Conservation (phyloP, 2,329 filamentous ascomycete species). For the Leptographium galeiforme region DNA sequence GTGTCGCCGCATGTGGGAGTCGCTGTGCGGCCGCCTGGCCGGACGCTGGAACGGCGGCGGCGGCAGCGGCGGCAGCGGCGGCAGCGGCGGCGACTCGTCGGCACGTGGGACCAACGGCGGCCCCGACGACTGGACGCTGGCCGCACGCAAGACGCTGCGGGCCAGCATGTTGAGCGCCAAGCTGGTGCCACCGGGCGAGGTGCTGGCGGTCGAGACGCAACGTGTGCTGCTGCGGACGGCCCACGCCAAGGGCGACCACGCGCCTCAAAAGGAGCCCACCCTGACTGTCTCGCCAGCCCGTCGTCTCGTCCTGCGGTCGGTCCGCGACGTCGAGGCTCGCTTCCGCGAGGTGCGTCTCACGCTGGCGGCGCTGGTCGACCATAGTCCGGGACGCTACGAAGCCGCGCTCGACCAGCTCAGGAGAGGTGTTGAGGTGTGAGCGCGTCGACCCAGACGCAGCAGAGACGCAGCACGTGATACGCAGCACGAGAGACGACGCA, state of each 20-base stretch:
- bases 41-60: constrained; percentile 42
- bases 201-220: constrained; percentile 58
- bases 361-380: constrained; percentile 61
- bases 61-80: too few species aligned
- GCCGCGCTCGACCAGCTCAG: constrained; percentile 47
- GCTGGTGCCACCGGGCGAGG: constrained; percentile 61
- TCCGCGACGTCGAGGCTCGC: constrained; percentile 54
- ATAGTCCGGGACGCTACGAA: constrained; percentile 64
- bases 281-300: constrained; percentile 40
- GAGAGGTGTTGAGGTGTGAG: constrained; percentile 1
- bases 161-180: constrained; percentile 57
- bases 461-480: too few species aligned
- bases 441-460: too few species aligned
- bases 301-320: constrained; percentile 55
- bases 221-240: constrained; percentile 54
- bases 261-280: not conserved
- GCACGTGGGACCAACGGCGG: not conserved
- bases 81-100: constrained; percentile 13
- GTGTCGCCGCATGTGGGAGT: constrained; percentile 46
- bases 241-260: constrained; percentile 28
- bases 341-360: constrained; percentile 62
- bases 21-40: constrained; percentile 28
- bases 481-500: too few species aligned
- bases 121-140: constrained; percentile 57
- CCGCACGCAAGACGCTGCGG: constrained; percentile 51